phyloP scores from a whole-genome alignment of 352 stramenopile species.

The Phytopythium vexans region DNA sequence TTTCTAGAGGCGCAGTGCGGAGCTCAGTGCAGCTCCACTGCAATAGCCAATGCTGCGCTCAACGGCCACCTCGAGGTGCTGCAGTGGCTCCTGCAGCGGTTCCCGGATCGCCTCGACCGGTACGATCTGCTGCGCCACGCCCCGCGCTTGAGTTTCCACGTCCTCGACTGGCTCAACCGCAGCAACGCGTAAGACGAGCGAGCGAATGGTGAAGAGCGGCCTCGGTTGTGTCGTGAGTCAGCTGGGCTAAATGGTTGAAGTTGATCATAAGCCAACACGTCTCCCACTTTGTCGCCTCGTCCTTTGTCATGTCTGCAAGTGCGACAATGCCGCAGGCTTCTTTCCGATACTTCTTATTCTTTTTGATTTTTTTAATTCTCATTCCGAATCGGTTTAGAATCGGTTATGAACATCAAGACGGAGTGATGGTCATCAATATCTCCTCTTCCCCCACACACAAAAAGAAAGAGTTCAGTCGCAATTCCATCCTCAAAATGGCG shows the following conservation, averaged over 20 bases:
- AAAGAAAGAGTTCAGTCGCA: too few relatives aligned
- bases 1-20: slow-evolving; percentile 4
- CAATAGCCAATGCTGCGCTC: background rate
- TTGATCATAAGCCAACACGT: too few relatives aligned
- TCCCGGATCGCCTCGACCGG: background rate
- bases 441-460: background rate
- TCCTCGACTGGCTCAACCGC: background rate
- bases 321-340: too few relatives aligned
- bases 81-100: slow-evolving; percentile 7
- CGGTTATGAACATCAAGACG: too few relatives aligned
- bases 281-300: too few relatives aligned
- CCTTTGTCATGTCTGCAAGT: too few relatives aligned
- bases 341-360: background rate
- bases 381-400: too few relatives aligned
- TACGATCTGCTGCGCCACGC: background rate
- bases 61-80: slow-evolving; percentile 11
- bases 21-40: slow-evolving; percentile 1
- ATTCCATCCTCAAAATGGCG: too few relatives aligned
- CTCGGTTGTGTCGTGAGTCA: too few relatives aligned
- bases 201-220: too few relatives aligned
- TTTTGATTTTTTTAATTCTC: background rate
- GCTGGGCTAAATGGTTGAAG: too few relatives aligned
- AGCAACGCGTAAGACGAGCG: too few relatives aligned
- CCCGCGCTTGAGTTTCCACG: background rate
- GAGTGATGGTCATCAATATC: background rate